Conservation (phyloP, 441 rosid species). For the Brassica hybrid region DNA sequence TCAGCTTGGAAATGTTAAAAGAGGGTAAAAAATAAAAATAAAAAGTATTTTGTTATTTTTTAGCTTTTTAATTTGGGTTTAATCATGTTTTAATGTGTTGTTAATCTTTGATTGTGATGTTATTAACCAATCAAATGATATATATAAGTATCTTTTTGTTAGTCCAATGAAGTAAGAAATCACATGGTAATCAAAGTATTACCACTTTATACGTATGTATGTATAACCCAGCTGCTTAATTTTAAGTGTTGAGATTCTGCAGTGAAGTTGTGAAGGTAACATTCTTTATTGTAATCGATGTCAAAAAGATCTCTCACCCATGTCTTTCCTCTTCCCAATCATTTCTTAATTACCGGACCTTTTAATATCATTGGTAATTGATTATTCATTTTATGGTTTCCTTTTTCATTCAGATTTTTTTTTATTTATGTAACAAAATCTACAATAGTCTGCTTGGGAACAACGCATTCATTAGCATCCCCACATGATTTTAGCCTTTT, state of each 20-base stretch:
- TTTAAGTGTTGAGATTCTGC: constrained; percentile 25
- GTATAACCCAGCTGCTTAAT: constrained; percentile 7
- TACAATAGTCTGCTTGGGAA: not conserved
- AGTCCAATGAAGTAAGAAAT: not conserved
- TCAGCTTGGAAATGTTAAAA: constrained; percentile 70
- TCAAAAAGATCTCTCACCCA: not conserved
- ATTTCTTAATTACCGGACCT: constrained; percentile 47
- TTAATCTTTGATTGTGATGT: constrained; percentile 5
- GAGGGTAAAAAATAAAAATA: not conserved
- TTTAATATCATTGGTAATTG: constrained; percentile 37
- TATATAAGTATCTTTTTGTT: not conserved
- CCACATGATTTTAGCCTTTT: not conserved
- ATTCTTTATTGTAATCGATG: constrained; percentile 16
- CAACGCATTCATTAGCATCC: constrained; percentile 1
- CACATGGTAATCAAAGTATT: constrained; percentile 1
- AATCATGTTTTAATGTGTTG: not conserved
- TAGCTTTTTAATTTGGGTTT: constrained; percentile 1
- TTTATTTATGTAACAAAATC: not conserved
- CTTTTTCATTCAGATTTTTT: not conserved
- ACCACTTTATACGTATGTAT: constrained; percentile 3
- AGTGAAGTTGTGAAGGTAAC: constrained; percentile 30
- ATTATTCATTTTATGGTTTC: constrained; percentile 14
- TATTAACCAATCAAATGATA: not conserved
- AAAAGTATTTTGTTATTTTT: not conserved
- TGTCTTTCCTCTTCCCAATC: constrained; percentile 51